These are phyloP conservation scores for Neofusicoccum sp. DNA, from an alignment of 2,329 filamentous ascomycete species.

Conservation along the genomic window DNA sequence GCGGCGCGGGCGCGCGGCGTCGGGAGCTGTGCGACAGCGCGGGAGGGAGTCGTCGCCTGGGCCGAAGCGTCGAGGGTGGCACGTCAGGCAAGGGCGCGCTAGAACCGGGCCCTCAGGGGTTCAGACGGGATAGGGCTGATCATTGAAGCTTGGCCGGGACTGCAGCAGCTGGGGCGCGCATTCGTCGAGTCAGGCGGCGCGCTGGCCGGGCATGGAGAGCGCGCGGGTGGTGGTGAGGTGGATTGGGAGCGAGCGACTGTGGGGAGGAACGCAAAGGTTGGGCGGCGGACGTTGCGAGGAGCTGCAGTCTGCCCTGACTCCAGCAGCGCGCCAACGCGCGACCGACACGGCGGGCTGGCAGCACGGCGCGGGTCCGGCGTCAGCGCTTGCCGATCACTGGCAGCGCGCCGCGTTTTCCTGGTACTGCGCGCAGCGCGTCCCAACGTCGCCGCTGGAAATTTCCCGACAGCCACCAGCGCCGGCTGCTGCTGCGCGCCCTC, in stretches of 20 bases:
- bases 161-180: background rate
- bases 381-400: constrained; percentile 3
- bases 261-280: constrained; percentile 10
- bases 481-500: background rate
- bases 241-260: background rate
- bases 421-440: too few species aligned
- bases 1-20: constrained; percentile 19
- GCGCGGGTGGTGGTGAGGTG: background rate
- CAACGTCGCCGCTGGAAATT: constrained; percentile 4
- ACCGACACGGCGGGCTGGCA: constrained; percentile 5
- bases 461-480: constrained; percentile 2
- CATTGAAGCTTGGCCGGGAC: constrained; percentile 16
- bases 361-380: constrained; percentile 11
- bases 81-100: constrained; percentile 18
- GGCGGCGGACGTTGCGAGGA: constrained; percentile 12
- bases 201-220: constrained; percentile 1
- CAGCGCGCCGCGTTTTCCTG: background rate
- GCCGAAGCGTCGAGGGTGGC: constrained; percentile 14
- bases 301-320: constrained; percentile 10
- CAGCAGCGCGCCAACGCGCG: background rate
- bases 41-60: constrained; percentile 11
- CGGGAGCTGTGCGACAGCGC: constrained; percentile 18
- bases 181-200: background rate
- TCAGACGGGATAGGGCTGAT: constrained; percentile 18
- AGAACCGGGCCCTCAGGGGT: constrained; percentile 19